Conservation (phyloP, 1,284 basidiomycete genomes). For the Tausonia pullulans region DNA sequence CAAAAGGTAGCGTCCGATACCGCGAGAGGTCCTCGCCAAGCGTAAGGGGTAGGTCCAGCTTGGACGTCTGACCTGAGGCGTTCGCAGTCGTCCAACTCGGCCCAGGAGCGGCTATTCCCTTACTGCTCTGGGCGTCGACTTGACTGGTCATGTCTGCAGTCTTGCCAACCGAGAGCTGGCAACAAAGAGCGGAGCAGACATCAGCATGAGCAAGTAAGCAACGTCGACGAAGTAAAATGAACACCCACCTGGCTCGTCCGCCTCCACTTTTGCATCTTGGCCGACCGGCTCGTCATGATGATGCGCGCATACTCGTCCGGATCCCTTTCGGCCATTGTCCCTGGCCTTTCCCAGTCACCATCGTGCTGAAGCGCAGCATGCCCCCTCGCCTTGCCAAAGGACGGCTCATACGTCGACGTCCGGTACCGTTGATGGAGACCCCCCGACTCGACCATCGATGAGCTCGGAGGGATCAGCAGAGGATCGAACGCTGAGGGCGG, state of each 20-base stretch:
- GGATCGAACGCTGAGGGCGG: constrained; percentile 18
- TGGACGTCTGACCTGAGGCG: too few species aligned
- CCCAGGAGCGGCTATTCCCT: too few species aligned
- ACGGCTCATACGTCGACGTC: constrained; percentile 28
- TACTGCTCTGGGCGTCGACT: too few species aligned
- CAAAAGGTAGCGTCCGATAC: too few species aligned
- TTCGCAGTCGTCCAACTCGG: too few species aligned
- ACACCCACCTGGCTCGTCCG: constrained; percentile 12
- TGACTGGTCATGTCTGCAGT: too few species aligned
- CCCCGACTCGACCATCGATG: constrained; percentile 9
- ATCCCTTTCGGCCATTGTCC: constrained; percentile 19
- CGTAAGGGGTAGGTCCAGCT: too few species aligned
- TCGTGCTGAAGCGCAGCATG: constrained; percentile 14
- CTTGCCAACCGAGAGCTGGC: too few species aligned
- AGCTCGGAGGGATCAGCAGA: constrained; percentile 2
- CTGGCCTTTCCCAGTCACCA: constrained; percentile 3
- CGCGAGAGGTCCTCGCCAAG: too few species aligned
- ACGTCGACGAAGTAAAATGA: background rate
- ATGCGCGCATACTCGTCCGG: constrained; percentile 44
- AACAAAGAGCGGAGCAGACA: too few species aligned
- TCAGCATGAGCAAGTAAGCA: too few species aligned
- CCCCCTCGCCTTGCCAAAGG: background rate
- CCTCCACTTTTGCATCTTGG: constrained; percentile 44
- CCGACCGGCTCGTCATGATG: constrained; percentile 43
- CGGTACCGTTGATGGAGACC: constrained; percentile 24